A percentile compares a stretch with the other conserved stretches of the same genome.
Conservation (phyloP, 2,329 filamentous ascomycete species). For the Ophiostoma pallidulum region DNA sequence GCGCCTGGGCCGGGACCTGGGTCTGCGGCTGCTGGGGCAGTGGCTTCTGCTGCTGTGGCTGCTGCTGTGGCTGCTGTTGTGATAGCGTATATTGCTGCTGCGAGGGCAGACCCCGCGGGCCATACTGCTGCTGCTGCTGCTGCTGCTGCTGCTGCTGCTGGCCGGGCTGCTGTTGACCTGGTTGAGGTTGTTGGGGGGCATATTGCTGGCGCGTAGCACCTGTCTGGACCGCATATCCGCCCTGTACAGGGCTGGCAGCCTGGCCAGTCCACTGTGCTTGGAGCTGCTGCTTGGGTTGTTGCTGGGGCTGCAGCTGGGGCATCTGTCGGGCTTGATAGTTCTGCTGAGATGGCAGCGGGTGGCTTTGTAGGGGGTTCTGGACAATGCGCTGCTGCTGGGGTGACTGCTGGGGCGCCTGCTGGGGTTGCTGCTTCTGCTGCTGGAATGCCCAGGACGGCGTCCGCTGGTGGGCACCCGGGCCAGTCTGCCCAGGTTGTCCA, state of each 20-base stretch:
- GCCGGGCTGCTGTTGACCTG: not conserved
- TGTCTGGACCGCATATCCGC: not conserved
- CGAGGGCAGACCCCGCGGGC: not conserved
- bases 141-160: conserved; percentile 1
- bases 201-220: not conserved
- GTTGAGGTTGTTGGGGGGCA: not conserved
- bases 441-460: conserved; percentile 3
- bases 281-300: not conserved
- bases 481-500: not conserved
- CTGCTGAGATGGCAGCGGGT: conserved; percentile 1
- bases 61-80: not conserved
- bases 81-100: too few species aligned
- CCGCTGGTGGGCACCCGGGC: not conserved
- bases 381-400: not conserved
- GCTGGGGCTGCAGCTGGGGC: not conserved
- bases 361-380: conserved; percentile 5
- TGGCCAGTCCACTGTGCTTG: not conserved
- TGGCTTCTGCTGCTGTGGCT: not conserved
- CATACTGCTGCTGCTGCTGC: not conserved
- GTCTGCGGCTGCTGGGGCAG: not conserved
- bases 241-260: not conserved
- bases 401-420: conserved; percentile 3
- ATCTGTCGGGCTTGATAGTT: too few species aligned
- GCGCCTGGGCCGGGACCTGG: not conserved
- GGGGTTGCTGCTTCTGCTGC: conserved; percentile 9